phyloP scores from a whole-genome alignment of 2,329 filamentous ascomycete species.

The Cordyceps militaris region DNA sequence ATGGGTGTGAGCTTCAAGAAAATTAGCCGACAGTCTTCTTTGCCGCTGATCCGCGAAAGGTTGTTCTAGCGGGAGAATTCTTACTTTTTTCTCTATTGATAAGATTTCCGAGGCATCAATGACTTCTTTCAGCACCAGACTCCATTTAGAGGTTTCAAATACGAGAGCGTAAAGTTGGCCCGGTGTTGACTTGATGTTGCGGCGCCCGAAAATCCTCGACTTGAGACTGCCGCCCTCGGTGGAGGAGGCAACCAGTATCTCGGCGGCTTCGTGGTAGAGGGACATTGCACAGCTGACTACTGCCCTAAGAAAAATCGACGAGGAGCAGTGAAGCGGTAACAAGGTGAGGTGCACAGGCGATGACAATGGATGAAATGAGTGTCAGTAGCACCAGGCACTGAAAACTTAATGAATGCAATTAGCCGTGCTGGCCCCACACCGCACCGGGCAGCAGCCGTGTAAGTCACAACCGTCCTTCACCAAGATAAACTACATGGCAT shows the following conservation, averaged over 20 bases:
- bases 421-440: conserved; percentile 13
- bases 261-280: conserved; percentile 86
- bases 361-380: not conserved
- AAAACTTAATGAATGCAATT: conserved; percentile 5
- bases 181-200: conserved; percentile 66
- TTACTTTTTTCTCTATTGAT: conserved; percentile 75
- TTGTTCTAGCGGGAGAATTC: too few relatives aligned
- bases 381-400: not conserved
- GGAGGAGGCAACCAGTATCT: conserved; percentile 55
- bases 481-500: not conserved
- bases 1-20: conserved; percentile 64
- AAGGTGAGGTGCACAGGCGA: not conserved
- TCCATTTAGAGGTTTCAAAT: conserved; percentile 87
- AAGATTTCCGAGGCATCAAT: conserved; percentile 74
- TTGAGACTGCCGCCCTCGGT: conserved; percentile 71
- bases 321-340: not conserved
- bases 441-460: conserved; percentile 19
- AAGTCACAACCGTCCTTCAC: not conserved
- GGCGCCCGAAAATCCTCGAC: conserved; percentile 71
- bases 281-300: conserved; percentile 56
- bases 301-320: not conserved
- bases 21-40: not conserved
- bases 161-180: conserved; percentile 83
- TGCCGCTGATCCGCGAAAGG: not conserved
- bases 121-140: conserved; percentile 76